Evolutionary conservation across 2,329 filamentous ascomycete species (phyloP).

Genomic region (Colletotrichum euphorbiae): DNA sequence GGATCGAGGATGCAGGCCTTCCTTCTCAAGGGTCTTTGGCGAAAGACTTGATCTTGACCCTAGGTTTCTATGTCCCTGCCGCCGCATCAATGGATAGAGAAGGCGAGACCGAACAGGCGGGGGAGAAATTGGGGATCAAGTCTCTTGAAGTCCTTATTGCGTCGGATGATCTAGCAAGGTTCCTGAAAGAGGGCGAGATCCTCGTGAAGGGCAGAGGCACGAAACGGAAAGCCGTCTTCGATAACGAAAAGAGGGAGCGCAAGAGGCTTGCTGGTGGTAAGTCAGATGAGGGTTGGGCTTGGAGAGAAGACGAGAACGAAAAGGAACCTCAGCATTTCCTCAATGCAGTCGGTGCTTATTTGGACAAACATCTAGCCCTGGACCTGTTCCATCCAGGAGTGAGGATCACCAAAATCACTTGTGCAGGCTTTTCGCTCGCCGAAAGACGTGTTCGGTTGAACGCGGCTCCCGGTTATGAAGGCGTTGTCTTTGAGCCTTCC

Average conservation of each 20-base stretch:
- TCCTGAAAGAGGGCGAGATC: slow-evolving; percentile 55
- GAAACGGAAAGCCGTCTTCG: slow-evolving; percentile 44
- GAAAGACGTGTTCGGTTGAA: slow-evolving; percentile 65
- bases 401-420: slow-evolving; percentile 63
- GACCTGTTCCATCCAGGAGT: slow-evolving; percentile 68
- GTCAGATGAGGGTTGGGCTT: slow-evolving; percentile 65
- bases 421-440: slow-evolving; percentile 66
- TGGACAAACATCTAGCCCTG: slow-evolving; percentile 65
- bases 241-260: slow-evolving; percentile 52
- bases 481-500: slow-evolving; percentile 24
- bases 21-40: slow-evolving; percentile 48
- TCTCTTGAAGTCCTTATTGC: slow-evolving; percentile 65
- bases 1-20: slow-evolving; percentile 56
- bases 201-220: slow-evolving; percentile 29
- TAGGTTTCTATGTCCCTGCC: slow-evolving; percentile 62
- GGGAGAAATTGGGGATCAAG: slow-evolving; percentile 50
- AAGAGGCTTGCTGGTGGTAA: slow-evolving; percentile 60
- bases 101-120: slow-evolving; percentile 34
- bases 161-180: slow-evolving; percentile 58
- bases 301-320: slow-evolving; percentile 49
- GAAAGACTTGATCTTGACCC: slow-evolving; percentile 62
- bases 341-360: slow-evolving; percentile 61
- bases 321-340: slow-evolving; percentile 57
- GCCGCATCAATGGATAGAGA: slow-evolving; percentile 2
- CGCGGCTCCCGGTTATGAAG: slow-evolving; percentile 18